Evolutionary conservation across 169 alveolate species (phyloP).

Genomic region (Plasmodium inui): DNA sequence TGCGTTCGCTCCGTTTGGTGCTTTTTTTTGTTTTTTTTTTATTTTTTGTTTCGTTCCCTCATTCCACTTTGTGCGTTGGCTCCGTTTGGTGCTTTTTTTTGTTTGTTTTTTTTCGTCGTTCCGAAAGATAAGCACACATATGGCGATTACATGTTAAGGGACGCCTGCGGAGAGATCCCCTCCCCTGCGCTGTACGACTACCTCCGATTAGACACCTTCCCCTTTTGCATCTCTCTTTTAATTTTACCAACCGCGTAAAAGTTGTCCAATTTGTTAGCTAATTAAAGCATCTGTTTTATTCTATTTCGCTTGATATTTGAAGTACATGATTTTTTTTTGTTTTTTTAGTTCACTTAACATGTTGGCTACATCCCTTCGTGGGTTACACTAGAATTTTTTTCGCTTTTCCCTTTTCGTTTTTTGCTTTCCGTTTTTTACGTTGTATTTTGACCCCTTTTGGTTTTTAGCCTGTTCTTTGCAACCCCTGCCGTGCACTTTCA

Average conservation of each 20-base stretch:
- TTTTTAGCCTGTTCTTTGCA: not conserved
- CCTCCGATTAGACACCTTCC: not conserved
- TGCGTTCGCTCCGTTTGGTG: not conserved
- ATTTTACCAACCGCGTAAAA: not conserved
- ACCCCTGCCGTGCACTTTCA: not conserved
- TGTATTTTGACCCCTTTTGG: not conserved
- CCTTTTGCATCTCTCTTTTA: not conserved
- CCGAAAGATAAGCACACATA: not conserved
- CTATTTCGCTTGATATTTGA: not conserved
- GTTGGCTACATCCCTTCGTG: not conserved
- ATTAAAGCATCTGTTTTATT: not conserved
- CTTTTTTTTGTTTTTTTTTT: constrained; percentile 2
- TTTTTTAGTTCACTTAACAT: not conserved
- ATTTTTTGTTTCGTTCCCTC: not conserved
- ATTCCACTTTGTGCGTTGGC: not conserved
- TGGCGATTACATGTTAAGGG: not conserved
- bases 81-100: constrained; percentile 2
- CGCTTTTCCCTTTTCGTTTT: not conserved
- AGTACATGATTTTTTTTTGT: not conserved
- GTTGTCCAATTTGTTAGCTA: not conserved
- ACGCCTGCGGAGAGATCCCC: not conserved
- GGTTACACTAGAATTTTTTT: not conserved
- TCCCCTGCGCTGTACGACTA: not conserved
- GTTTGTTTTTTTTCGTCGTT: not conserved
- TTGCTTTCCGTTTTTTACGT: not conserved